Conservation (phyloP, 805 yeast genomes). For the Candida namnaoensis region DNA sequence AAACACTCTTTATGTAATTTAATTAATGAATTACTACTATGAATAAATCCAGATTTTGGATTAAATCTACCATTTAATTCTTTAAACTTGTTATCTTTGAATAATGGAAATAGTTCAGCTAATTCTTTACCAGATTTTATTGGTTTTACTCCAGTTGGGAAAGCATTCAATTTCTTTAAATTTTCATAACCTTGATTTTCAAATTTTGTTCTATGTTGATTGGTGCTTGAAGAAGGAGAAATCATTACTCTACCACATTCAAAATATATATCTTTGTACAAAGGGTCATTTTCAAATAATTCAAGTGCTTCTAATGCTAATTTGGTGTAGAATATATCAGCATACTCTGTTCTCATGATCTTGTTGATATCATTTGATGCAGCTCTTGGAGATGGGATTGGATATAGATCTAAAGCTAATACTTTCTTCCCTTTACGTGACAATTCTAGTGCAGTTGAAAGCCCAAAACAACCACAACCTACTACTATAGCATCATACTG, state of each 20-base stretch:
- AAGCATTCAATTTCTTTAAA: conserved; percentile 17
- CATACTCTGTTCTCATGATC: conserved; percentile 39
- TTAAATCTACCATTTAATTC: conserved; percentile 23
- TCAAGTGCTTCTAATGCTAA: conserved; percentile 36
- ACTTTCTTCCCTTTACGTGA: conserved; percentile 21
- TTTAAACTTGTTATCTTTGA: conserved; percentile 15
- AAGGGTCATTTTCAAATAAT: conserved; percentile 27
- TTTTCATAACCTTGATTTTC: conserved; percentile 28
- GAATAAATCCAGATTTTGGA: conserved; percentile 33
- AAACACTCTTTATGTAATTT: conserved; percentile 21
- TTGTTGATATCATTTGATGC: conserved; percentile 43
- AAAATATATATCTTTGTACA: conserved; percentile 23
- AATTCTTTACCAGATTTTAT: conserved; percentile 22
- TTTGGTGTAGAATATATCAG: conserved; percentile 30
- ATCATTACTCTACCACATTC: conserved; percentile 34
- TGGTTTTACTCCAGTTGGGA: conserved; percentile 17
- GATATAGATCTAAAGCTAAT: conserved; percentile 28
- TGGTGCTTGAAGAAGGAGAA: conserved; percentile 18
- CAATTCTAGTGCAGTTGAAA: conserved; percentile 32
- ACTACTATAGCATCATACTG: conserved; percentile 10
- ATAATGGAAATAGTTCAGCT: conserved; percentile 18
- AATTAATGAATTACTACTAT: conserved; percentile 28
- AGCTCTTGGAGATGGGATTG: conserved; percentile 35
- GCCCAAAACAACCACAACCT: conserved; percentile 39
- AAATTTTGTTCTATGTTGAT: conserved; percentile 25